Evolutionary conservation across 1,284 basidiomycete species (phyloP).

Genomic region (Blastosporella zonata): DNA sequence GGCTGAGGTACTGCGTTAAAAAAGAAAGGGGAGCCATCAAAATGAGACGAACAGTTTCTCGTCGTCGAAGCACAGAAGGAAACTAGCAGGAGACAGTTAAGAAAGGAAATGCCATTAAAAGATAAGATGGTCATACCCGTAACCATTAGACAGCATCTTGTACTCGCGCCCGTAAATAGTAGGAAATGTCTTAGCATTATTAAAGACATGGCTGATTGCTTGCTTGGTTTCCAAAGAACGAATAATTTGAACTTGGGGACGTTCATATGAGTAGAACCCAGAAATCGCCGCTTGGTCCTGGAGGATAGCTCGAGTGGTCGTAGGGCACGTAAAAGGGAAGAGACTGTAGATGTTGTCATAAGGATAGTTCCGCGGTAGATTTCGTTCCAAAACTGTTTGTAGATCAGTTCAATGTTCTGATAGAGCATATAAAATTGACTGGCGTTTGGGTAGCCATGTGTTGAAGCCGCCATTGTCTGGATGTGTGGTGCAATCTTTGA

Average conservation of each 20-base stretch:
- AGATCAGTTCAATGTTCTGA: not conserved
- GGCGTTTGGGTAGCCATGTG: constrained; percentile 19
- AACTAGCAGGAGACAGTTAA: constrained; percentile 8
- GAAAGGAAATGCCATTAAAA: not conserved
- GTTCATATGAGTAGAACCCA: constrained; percentile 9
- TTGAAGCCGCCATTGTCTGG: constrained; percentile 16
- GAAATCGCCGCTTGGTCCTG: not conserved
- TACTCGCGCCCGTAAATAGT: constrained; percentile 22
- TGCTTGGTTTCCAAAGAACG: constrained; percentile 15
- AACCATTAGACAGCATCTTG: constrained; percentile 25
- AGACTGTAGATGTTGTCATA: constrained; percentile 23
- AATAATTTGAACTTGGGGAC: constrained; percentile 11
- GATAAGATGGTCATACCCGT: constrained; percentile 26
- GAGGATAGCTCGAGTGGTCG: constrained; percentile 1
- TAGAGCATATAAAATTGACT: not conserved
- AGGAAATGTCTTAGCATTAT: constrained; percentile 27
- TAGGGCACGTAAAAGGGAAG: constrained; percentile 21
- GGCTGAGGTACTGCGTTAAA: constrained; percentile 11
- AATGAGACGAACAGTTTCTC: constrained; percentile 23
- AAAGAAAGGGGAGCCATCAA: not conserved
- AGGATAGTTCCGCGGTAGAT: constrained; percentile 21
- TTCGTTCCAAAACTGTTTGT: constrained; percentile 22
- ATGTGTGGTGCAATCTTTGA: constrained; percentile 13
- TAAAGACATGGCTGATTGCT: constrained; percentile 33
- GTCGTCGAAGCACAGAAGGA: constrained; percentile 29